Conservation (phyloP, 331 rosid species). For the Dryas integrifolia region DNA sequence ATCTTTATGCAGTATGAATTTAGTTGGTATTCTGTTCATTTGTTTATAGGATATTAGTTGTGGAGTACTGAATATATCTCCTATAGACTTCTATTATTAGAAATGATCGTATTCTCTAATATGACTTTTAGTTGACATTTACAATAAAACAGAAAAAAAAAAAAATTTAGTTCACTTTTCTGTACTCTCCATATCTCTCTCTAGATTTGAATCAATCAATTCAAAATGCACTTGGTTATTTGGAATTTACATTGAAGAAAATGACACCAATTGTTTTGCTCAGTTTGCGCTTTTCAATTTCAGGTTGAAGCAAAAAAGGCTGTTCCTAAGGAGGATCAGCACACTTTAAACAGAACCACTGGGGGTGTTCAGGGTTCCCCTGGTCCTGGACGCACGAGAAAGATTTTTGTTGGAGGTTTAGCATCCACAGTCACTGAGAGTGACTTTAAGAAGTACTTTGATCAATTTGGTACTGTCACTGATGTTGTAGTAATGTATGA, state of each 20-base stretch:
- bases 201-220: constrained; percentile 16
- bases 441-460: constrained; percentile 78
- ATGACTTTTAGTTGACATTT: constrained; percentile 1
- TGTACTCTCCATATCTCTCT: constrained; percentile 7
- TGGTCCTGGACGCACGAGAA: constrained; percentile 74
- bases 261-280: constrained; percentile 31
- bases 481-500: constrained; percentile 97
- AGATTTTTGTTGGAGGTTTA: constrained; percentile 92
- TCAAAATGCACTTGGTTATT: constrained; percentile 25
- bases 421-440: constrained; percentile 81
- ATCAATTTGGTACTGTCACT: constrained; percentile 76
- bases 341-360: constrained; percentile 46
- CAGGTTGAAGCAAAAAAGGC: constrained; percentile 99
- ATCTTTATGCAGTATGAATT: constrained; percentile 12
- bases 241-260: constrained; percentile 33
- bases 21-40: constrained; percentile 22
- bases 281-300: constrained; percentile 32
- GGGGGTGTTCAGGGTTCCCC: constrained; percentile 64
- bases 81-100: background rate
- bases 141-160: background rate
- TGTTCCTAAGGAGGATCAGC: constrained; percentile 91
- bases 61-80: background rate
- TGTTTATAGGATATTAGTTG: constrained; percentile 19
- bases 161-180: background rate
- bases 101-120: background rate